Evolutionary conservation across 139 green algal genomes (phyloP).

Genomic region (Coccomyxa sp.): DNA sequence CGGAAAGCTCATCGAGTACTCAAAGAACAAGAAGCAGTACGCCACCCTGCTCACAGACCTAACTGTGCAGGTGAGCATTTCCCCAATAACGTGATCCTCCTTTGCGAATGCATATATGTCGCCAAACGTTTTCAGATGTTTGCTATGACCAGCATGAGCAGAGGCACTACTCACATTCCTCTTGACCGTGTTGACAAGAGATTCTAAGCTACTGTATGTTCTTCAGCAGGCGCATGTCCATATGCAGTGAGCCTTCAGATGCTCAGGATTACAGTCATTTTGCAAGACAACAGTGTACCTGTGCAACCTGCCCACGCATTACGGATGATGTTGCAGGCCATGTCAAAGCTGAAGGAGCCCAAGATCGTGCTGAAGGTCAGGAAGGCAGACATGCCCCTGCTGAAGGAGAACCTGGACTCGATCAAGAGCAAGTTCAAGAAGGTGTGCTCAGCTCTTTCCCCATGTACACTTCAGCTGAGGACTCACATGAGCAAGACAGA

Average conservation of each 20-base stretch:
- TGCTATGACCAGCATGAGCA: not conserved
- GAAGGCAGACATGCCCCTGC: conserved; percentile 62
- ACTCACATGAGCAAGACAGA: too few relatives aligned
- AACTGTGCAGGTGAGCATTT: conserved; percentile 71
- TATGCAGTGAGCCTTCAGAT: too few relatives aligned
- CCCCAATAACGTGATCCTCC: not conserved
- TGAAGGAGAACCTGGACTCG: conserved; percentile 34
- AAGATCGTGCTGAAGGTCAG: conserved; percentile 60
- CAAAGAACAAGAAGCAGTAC: conserved; percentile 70
- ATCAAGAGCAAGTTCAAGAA: conserved; percentile 30
- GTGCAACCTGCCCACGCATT: too few relatives aligned
- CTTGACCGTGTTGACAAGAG: not conserved
- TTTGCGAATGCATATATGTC: not conserved
- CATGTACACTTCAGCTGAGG: too few relatives aligned
- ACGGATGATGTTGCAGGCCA: conserved; percentile 65
- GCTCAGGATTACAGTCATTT: too few relatives aligned
- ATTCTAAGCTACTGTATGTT: not conserved
- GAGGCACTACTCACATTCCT: not conserved
- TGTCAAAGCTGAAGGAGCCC: conserved; percentile 72
- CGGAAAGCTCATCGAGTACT: conserved; percentile 49
- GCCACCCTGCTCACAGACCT: conserved; percentile 80
- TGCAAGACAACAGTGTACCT: too few relatives aligned
- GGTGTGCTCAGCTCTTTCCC: too few relatives aligned
- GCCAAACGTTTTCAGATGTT: not conserved
- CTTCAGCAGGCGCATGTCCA: too few relatives aligned